These are phyloP conservation scores for Phytophthora fragariae DNA, from an alignment of 352 stramenopile species.

Conservation along the genomic window DNA sequence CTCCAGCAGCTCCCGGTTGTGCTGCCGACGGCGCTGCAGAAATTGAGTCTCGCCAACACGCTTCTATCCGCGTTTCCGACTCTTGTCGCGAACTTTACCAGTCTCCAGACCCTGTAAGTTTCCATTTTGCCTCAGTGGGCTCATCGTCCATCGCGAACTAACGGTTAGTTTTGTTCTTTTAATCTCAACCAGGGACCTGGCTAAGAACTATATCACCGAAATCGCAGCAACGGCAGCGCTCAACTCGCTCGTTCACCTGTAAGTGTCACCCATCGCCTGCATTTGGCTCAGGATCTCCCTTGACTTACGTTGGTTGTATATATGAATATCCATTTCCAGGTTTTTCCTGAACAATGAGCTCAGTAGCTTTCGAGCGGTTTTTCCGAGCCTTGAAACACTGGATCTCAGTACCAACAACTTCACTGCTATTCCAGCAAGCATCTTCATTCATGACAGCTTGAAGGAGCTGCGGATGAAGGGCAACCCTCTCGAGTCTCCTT, in stretches of 20 bases:
- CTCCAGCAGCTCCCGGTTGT: conserved; percentile 36
- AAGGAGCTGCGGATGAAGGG: conserved; percentile 49
- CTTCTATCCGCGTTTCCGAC: conserved; percentile 40
- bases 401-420: conserved; percentile 67
- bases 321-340: conserved; percentile 13
- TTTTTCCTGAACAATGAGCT: conserved; percentile 68
- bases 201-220: conserved; percentile 47
- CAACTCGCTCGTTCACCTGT: conserved; percentile 59
- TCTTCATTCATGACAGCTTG: conserved; percentile 61
- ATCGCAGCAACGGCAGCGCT: conserved; percentile 41
- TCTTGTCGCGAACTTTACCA: conserved; percentile 48
- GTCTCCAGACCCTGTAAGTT: conserved; percentile 40
- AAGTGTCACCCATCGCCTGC: conserved; percentile 8
- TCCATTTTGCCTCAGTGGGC: neutral
- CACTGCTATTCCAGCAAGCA: conserved; percentile 48
- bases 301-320: neutral
- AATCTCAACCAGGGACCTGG: conserved; percentile 30
- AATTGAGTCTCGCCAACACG: conserved; percentile 45
- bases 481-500: conserved; percentile 50
- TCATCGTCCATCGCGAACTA: neutral
- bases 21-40: conserved; percentile 30
- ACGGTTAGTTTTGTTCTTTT: conserved; percentile 6
- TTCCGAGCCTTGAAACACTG: conserved; percentile 58
- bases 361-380: conserved; percentile 58
- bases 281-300: no score